Base-by-base conservation (phyloP, 139 green algal genomes). In the Bryopsis sp. region DNA sequence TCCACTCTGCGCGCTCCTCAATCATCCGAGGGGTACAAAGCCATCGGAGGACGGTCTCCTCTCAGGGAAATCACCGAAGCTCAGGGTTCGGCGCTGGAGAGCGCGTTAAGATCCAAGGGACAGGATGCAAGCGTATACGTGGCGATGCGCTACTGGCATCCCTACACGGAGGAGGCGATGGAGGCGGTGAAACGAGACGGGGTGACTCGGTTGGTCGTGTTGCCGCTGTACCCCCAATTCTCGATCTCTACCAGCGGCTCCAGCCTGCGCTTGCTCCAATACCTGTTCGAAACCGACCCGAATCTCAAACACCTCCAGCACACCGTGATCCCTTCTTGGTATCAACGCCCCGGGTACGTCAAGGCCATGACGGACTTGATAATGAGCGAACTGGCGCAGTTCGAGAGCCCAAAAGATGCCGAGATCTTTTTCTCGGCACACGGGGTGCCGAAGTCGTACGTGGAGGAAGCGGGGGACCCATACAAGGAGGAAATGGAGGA, bases 401-500 rank as follows among this genome's bases (percentile, higher is more conserved):
- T 92, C 70, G 37, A 67, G 8, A 39, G 68, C n/a, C 47, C 69
- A n/a, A 36, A 74, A 8, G 39, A 61, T 31, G 74, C 78, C 0
- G 71, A 85, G 50, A 61, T 89, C 7, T 99, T 99, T 81, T 99
- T 99, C 86, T 89, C 73, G 24, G 95, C 95, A 36, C 95, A 99
- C 76, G 95, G 95, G 38, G 95, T 99, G 61, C 95, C 95, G 39
- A 85, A 93, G 69, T 89, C 79, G 0, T 99, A 99, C 80, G 91
- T 98, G 24, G 80, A 92, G 63, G 83, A 96, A 70, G 89, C 86
- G 31, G 93, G 95, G 1, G 95, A 99, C 76, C 95, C 95, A 1
- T 99, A 99, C 84, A 96, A 96, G 71, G 82, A 85, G 59, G 93
- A 98, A 86, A 98, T 98, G 93, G 93, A 99, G 83, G 86, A 97